A percentile compares a stretch with the other conserved stretches of the same genome.
Conservation (phyloP, 2,329 filamentous ascomycete species). For the Ophiostoma piceae region DNA sequence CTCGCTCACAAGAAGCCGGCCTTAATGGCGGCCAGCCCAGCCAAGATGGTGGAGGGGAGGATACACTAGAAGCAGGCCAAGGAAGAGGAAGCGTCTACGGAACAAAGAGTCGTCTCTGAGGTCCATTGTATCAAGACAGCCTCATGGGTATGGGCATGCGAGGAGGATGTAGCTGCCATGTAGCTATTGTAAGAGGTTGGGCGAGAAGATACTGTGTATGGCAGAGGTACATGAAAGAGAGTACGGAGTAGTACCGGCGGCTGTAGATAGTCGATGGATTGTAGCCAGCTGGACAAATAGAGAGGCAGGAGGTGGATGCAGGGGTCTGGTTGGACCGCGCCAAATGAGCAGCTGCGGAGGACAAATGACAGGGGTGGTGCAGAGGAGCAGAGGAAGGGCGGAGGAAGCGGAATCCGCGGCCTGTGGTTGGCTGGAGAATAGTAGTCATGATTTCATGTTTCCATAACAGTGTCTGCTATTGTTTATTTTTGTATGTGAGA, state of each 20-base stretch:
- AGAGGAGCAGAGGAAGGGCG: background rate
- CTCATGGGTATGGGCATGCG: background rate
- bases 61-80: background rate
- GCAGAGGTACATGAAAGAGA: background rate
- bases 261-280: background rate
- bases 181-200: background rate
- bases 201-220: background rate
- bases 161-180: background rate
- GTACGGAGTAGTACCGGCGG: background rate
- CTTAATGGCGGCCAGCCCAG: slow-evolving; percentile 8
- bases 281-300: background rate
- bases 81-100: slow-evolving; percentile 8
- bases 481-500: background rate
- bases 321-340: slow-evolving; percentile 16
- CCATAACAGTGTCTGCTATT: background rate
- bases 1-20: slow-evolving; percentile 5
- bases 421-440: background rate
- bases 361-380: background rate
- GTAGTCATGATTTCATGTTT: background rate
- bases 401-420: background rate
- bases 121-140: background rate
- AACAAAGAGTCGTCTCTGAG: background rate
- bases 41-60: background rate
- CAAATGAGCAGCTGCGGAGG: background rate
- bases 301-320: background rate